Percentiles rank a stretch among this genome's conserved stretches.
Evolutionary conservation across 768 basidiomycete species (phyloP).

Genomic region (Heimioporus sp.): DNA sequence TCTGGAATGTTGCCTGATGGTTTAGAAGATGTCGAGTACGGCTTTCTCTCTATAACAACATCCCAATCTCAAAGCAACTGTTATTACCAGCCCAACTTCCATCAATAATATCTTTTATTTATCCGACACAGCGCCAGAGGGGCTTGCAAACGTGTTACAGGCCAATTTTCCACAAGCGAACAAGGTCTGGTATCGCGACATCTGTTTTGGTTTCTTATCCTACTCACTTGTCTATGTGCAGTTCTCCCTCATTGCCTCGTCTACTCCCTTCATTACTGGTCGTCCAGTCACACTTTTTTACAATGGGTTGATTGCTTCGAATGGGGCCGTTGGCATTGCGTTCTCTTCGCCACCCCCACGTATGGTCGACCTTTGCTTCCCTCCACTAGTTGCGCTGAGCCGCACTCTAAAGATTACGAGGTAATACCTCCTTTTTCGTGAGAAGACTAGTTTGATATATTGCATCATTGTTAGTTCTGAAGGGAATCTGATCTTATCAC

Average conservation of each 20-base stretch:
- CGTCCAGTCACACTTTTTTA: constrained; percentile 67
- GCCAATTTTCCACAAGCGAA: constrained; percentile 41
- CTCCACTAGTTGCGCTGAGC: constrained; percentile 45
- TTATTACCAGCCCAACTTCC: constrained; percentile 14
- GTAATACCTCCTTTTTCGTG: constrained; percentile 30
- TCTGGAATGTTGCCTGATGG: constrained; percentile 33
- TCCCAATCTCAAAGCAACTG: not conserved
- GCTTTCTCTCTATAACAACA: not conserved
- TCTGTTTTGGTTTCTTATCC: constrained; percentile 1
- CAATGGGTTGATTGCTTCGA: constrained; percentile 50
- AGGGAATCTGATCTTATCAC: constrained; percentile 67
- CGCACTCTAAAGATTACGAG: constrained; percentile 48
- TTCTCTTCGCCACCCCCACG: constrained; percentile 27
- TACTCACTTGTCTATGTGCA: constrained; percentile 22
- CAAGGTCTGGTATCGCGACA: constrained; percentile 37
- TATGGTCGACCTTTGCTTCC: constrained; percentile 26
- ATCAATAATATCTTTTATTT: constrained; percentile 45
- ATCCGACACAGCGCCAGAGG: constrained; percentile 57
- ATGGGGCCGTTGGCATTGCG: constrained; percentile 72
- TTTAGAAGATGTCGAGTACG: constrained; percentile 35
- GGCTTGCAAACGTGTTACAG: constrained; percentile 44
- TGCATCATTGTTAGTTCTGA: constrained; percentile 40
- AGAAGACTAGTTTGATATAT: too few relatives aligned
- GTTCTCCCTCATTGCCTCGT: constrained; percentile 67
- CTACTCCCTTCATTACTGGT: constrained; percentile 80